These are phyloP conservation scores for Candida multigemmis DNA, from an alignment of 805 yeast species.

Conservation along the genomic window DNA sequence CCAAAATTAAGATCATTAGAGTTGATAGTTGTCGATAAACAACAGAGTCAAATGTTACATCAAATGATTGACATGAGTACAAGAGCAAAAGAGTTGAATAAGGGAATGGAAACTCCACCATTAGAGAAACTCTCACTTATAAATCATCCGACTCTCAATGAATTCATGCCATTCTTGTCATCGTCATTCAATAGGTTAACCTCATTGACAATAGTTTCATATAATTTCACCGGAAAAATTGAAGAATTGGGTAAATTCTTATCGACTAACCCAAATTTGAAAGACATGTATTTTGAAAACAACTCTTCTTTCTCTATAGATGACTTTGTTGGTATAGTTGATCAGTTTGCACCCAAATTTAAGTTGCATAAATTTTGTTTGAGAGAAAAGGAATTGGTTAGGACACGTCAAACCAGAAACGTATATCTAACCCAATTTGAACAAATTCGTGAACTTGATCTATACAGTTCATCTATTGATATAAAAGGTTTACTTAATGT, in stretches of 20 bases:
- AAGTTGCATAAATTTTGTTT: conserved; percentile 15
- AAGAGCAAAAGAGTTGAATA: too few relatives aligned
- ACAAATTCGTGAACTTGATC: conserved; percentile 18
- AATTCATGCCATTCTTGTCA: too few relatives aligned
- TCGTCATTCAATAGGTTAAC: conserved; percentile 17
- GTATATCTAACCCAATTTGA: conserved; percentile 15
- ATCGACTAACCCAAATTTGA: conserved; percentile 8
- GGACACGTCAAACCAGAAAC: too few relatives aligned
- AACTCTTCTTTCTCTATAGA: conserved; percentile 18
- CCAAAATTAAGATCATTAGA: conserved; percentile 14
- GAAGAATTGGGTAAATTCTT: conserved; percentile 19
- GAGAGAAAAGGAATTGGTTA: conserved; percentile 17
- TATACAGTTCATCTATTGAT: conserved; percentile 32
- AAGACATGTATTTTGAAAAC: conserved; percentile 20
- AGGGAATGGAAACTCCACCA: too few relatives aligned
- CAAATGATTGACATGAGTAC: conserved; percentile 9
- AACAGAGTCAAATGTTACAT: conserved; percentile 8
- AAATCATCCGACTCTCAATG: too few relatives aligned
- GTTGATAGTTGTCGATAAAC: conserved; percentile 10
- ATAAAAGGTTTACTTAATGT: conserved; percentile 30
- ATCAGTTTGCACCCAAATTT: conserved; percentile 19
- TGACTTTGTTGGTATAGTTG: conserved; percentile 17
- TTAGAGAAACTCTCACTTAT: too few relatives aligned
- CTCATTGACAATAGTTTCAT: conserved; percentile 19
- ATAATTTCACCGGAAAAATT: conserved; percentile 17